Evolutionary conservation across 2,329 filamentous ascomycete genomes (phyloP).

Genomic region (Corinectria fuckeliana): DNA sequence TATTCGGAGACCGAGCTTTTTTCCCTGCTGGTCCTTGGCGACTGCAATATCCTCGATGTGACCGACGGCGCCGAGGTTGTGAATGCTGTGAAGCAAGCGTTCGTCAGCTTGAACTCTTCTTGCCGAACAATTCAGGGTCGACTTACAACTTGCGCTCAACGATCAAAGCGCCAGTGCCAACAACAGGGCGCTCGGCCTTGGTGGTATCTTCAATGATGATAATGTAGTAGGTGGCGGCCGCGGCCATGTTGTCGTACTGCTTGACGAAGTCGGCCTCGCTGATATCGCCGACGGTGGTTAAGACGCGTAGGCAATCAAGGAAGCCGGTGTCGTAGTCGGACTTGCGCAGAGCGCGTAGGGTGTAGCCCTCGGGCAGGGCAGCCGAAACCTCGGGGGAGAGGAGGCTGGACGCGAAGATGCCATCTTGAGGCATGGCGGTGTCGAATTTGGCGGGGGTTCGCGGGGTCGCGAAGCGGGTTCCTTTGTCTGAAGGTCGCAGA

Average conservation of each 20-base stretch:
- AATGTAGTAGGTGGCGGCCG: slow-evolving; percentile 81
- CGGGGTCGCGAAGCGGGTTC: slow-evolving; percentile 18
- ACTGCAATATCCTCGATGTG: slow-evolving; percentile 99
- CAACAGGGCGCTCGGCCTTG: slow-evolving; percentile 65
- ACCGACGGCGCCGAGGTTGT: slow-evolving; percentile 81
- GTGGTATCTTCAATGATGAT: slow-evolving; percentile 80
- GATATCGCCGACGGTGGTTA: slow-evolving; percentile 93
- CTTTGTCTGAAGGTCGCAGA: too few relatives aligned
- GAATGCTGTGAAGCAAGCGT: slow-evolving; percentile 62
- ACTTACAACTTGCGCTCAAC: slow-evolving; percentile 93
- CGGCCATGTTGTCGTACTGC: slow-evolving; percentile 82
- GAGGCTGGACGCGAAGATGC: slow-evolving; percentile 79
- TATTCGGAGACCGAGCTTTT: slow-evolving; percentile 90
- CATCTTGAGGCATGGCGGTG: slow-evolving; percentile 48
- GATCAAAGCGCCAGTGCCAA: slow-evolving; percentile 89
- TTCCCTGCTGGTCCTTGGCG: slow-evolving; percentile 92
- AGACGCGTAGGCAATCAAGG: slow-evolving; percentile 86
- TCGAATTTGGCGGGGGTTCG: slow-evolving; percentile 28
- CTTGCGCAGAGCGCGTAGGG: slow-evolving; percentile 78
- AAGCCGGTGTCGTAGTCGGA: slow-evolving; percentile 83
- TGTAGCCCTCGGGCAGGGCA: slow-evolving; percentile 80
- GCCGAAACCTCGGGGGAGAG: slow-evolving; percentile 78
- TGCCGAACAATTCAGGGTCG: not conserved
- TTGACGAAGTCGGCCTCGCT: slow-evolving; percentile 75
- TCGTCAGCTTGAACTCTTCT: slow-evolving; percentile 9